Conservation (phyloP, 2,329 filamentous ascomycete species). For the Seiridium cupressi region DNA sequence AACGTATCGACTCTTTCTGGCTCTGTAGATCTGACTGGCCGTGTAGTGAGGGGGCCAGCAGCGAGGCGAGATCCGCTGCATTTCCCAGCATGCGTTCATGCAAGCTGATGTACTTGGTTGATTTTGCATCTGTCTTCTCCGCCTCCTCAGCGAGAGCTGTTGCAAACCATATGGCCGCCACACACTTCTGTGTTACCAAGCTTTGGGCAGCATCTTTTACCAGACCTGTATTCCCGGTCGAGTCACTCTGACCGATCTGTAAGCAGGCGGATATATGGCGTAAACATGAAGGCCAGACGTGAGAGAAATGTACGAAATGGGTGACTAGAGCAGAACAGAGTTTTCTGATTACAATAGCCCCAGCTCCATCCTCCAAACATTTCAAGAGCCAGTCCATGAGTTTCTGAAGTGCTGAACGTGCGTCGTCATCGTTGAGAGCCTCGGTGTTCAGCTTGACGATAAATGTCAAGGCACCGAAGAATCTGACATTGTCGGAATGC, state of each 20-base stretch:
- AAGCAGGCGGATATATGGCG: slow-evolving; percentile 63
- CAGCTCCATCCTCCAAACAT: slow-evolving; percentile 49
- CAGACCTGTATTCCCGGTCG: slow-evolving; percentile 41
- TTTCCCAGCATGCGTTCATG: slow-evolving; percentile 52
- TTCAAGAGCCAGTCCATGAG: slow-evolving; percentile 62
- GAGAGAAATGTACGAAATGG: slow-evolving; percentile 70
- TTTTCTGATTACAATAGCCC: slow-evolving; percentile 67
- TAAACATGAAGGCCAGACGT: slow-evolving; percentile 65
- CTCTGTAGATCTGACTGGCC: slow-evolving; percentile 19
- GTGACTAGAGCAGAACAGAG: slow-evolving; percentile 75
- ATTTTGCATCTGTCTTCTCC: slow-evolving; percentile 64
- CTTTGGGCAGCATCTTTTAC: slow-evolving; percentile 42
- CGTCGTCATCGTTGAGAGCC: slow-evolving; percentile 62
- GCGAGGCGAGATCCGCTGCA: slow-evolving; percentile 44
- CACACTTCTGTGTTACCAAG: slow-evolving; percentile 48
- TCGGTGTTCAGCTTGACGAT: slow-evolving; percentile 95
- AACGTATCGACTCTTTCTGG: slow-evolving; percentile 56
- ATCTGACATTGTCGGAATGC: slow-evolving; percentile 73
- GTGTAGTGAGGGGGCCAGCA: slow-evolving; percentile 41
- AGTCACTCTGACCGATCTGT: slow-evolving; percentile 40
- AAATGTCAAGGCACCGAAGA: slow-evolving; percentile 90
- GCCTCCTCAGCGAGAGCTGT: slow-evolving; percentile 64
- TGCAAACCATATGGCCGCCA: slow-evolving; percentile 64
- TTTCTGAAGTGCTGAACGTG: slow-evolving; percentile 56
- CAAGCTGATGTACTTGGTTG: slow-evolving; percentile 46